Evolutionary conservation across 345 rosid genomes (phyloP).

Genomic region (Clausena lansium): DNA sequence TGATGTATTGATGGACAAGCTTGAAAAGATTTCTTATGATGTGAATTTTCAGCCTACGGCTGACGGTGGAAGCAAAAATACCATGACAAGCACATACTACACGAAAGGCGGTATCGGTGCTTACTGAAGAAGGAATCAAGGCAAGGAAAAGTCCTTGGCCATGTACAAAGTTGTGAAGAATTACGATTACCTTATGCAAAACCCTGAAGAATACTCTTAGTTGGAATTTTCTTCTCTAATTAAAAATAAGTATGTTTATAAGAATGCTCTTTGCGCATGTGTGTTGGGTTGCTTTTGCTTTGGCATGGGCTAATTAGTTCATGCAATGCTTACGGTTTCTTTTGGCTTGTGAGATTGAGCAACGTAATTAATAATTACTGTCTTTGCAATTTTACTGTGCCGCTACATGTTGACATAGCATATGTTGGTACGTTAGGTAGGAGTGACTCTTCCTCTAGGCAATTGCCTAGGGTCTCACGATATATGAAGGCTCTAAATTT

Average conservation of each 20-base stretch:
- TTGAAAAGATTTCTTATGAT: slow-evolving; percentile 27
- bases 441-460: too few species aligned
- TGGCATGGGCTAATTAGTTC: not conserved
- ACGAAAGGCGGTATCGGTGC: slow-evolving; percentile 25
- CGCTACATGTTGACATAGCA: too few species aligned
- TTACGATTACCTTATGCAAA: slow-evolving; percentile 27
- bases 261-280: not conserved
- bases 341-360: too few species aligned
- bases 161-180: slow-evolving; percentile 34
- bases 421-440: too few species aligned
- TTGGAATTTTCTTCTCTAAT: not conserved
- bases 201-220: slow-evolving; percentile 34
- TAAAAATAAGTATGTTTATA: not conserved
- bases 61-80: slow-evolving; percentile 35
- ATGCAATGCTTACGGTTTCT: too few species aligned
- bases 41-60: slow-evolving; percentile 23
- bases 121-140: slow-evolving; percentile 30
- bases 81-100: slow-evolving; percentile 34
- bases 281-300: not conserved
- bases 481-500: too few species aligned
- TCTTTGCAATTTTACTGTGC: too few species aligned
- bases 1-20: slow-evolving; percentile 17
- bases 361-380: too few species aligned
- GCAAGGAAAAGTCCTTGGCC: slow-evolving; percentile 34
- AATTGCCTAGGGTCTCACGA: too few species aligned